Conservation (phyloP, 2,329 filamentous ascomycete species). For the Arthrobotrys sinensis region DNA sequence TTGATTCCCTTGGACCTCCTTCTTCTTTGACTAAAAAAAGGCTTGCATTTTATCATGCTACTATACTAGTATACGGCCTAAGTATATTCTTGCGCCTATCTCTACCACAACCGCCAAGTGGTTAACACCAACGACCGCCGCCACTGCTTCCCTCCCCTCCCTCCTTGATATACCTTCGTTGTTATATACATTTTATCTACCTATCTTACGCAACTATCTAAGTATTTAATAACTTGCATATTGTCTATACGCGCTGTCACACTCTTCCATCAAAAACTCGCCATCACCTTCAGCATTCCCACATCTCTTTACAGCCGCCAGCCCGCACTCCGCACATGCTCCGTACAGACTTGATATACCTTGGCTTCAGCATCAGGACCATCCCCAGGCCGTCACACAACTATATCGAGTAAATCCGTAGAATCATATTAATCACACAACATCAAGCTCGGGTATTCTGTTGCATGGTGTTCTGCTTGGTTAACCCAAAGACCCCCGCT, state of each 20-base stretch:
- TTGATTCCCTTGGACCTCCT: conserved; percentile 18
- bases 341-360: neutral
- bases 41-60: no score
- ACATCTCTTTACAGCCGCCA: neutral
- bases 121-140: neutral
- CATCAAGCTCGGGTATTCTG: conserved; percentile 9
- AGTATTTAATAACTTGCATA: neutral
- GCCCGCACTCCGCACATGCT: conserved; percentile 5
- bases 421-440: neutral
- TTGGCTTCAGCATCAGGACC: conserved; percentile 1
- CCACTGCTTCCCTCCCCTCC: neutral
- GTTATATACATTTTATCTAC: no score
- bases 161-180: neutral
- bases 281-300: neutral
- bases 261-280: neutral
- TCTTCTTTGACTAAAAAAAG: neutral
- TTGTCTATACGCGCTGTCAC: neutral
- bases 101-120: neutral
- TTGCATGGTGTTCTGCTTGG: neutral
- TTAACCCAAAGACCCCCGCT: conserved; percentile 9
- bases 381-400: neutral
- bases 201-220: no score
- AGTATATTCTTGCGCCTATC: neutral
- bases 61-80: neutral
- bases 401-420: conserved; percentile 22